Evolutionary conservation across 2,329 filamentous ascomycete genomes (phyloP).

Genomic region (Trichoderma sp.): DNA sequence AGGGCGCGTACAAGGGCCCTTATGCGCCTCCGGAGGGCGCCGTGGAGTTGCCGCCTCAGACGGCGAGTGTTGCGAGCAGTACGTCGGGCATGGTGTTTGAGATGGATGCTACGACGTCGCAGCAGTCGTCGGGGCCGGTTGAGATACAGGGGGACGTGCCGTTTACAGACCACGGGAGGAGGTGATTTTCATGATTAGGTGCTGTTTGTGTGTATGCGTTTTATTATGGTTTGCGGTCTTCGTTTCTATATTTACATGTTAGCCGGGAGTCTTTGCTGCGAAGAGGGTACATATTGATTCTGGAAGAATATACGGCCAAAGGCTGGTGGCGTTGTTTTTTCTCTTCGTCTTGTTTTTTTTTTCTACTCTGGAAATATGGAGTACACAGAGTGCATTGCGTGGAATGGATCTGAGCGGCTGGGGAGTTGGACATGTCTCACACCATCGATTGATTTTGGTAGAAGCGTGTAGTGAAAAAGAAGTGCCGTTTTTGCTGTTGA

Average conservation of each 20-base stretch:
- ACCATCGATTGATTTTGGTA: neutral
- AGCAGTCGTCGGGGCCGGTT: neutral
- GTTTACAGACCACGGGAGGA: neutral
- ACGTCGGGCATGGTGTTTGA: conserved; percentile 16
- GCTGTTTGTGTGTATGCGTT: neutral
- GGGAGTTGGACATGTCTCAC: neutral
- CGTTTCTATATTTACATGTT: neutral
- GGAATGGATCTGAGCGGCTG: neutral
- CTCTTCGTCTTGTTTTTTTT: neutral
- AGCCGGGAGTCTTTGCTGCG: neutral
- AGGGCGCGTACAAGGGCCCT: conserved; percentile 19
- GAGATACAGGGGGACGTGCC: conserved; percentile 23
- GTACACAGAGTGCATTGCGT: neutral
- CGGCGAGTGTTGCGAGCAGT: neutral
- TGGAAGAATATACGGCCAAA: neutral
- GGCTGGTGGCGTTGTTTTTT: neutral
- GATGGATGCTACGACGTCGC: conserved; percentile 22
- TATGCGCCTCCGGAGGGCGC: conserved; percentile 17
- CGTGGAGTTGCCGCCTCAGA: conserved; percentile 22
- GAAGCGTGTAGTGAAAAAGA: neutral
- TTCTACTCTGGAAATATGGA: too few species aligned
- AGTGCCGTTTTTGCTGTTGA: neutral
- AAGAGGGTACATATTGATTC: neutral
- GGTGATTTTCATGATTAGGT: neutral
- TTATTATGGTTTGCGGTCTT: too few species aligned